Base-by-base conservation (phyloP, 2,329 filamentous ascomycete genomes). In the Pseudogymnoascus sp. region DNA sequence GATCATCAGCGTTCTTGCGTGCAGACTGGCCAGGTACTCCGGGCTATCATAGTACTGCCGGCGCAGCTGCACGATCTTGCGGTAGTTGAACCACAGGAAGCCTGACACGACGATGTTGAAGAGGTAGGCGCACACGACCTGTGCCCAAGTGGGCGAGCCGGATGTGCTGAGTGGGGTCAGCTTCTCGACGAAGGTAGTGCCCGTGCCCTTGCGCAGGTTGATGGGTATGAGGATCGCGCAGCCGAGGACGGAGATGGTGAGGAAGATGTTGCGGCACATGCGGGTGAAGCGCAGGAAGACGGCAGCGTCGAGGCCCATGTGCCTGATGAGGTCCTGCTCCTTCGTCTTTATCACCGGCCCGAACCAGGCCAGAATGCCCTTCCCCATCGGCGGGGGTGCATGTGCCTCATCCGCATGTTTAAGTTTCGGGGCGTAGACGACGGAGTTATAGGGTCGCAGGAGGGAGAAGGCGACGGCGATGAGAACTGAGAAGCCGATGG, bases 201-300 rank as follows among this genome's bases (percentile, higher is more conserved):
- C 33, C 1, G 19, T 73, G 62, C 79, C 82, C 63, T 82, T 77
- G 6, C 78, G 77, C 65, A 90, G 76, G 72, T 96, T 93, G 70
- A 96, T 78, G 0, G 95, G 95, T 40, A 97, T 86, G 67, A 97
- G 81, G 65, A 97, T 84, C 61, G 80, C 81, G 68, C 90, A 88
- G 16, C 90, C 91, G 33, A 96, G 75, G 6, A 96, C 67, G 29
- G 86, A 83, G 63, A 97, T 77, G 6, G 84, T 77, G 29, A 89
- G 72, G 73, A 97, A 96, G 67, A 97, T 90, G 73, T 96, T 95
- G 65, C 95, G 87, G 72, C 90, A 90, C 95, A 99, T 97, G 68
- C 87, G 83, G 60, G 87, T 85, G 71, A 97, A 93, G 61, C 93
- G 87, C 68, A 99, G 79, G 74, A 99, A 97, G 59, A 99, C 78